These are phyloP conservation scores for Pontederia crassipes DNA, from an alignment of 176 grass and related monocot species.

Conservation along the genomic window DNA sequence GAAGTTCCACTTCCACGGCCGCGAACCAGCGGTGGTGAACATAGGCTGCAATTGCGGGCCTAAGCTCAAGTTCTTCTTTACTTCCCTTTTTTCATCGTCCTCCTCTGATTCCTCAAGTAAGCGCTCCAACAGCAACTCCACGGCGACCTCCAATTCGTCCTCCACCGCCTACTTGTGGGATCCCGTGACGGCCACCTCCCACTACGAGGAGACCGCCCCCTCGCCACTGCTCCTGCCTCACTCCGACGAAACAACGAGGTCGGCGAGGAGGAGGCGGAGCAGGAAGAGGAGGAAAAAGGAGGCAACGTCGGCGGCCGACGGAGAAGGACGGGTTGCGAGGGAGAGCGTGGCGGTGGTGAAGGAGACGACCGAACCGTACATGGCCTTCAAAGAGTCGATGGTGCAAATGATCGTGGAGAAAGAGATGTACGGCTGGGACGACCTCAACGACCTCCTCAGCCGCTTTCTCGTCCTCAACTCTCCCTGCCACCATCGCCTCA, in stretches of 20 bases:
- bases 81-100: conserved; percentile 10
- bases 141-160: not conserved
- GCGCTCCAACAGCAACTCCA: not conserved
- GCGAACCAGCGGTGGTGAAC: conserved; percentile 9
- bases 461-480: conserved; percentile 17
- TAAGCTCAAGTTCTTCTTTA: not conserved
- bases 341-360: conserved; percentile 19
- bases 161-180: not conserved
- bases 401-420: conserved; percentile 24
- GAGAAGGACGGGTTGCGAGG: not conserved
- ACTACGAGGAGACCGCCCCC: not conserved
- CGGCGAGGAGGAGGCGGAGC: not conserved
- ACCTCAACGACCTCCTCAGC: conserved; percentile 21
- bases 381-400: conserved; percentile 19
- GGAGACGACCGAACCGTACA: conserved; percentile 17
- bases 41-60: conserved; percentile 14
- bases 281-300: not conserved
- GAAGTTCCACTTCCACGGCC: conserved; percentile 1
- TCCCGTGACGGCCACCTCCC: not conserved
- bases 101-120: not conserved
- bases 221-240: not conserved
- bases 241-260: not conserved
- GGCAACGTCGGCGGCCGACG: not conserved
- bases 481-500: conserved; percentile 18
- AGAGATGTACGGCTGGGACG: conserved; percentile 21